Base-by-base conservation (phyloP, 2,329 filamentous ascomycete genomes). In the Penicillium sp. region DNA sequence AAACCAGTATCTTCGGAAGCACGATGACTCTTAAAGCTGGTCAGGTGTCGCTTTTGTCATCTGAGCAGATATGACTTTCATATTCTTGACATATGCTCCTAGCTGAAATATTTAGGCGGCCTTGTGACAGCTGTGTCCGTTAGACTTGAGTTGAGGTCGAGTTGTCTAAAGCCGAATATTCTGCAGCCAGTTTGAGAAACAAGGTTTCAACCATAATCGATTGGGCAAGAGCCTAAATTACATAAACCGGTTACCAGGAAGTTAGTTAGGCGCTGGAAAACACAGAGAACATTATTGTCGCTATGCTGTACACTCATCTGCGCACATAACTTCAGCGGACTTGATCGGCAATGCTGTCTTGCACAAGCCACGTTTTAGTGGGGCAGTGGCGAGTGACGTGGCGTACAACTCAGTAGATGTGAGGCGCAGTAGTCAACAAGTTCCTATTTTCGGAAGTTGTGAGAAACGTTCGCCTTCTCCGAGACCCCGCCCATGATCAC, bases 381-480 rank as follows among this genome's bases (percentile, higher is more conserved):
- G 61, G 35, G n/a, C 35, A 25, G 42, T 62, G 60, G 62, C 62
- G 55, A 61, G 61, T 61, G 61, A 62, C 57, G 62, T 64, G 62
- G 62, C 57, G 57, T 49, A 35, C 52, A 55, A 55, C 39, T 35
- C 42, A 53, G 55, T 25, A 1, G 17, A 5, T 22, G 4, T 58
- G 57, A 50, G 51, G 45, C 57, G 55, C 59, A 63, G 56, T 51
- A 55, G 41, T 53, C 42, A 51, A 58, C 58, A 60, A 20, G 54
- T 48, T 56, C 20, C 61, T 63, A 60, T 58, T 55, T 60, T 59
- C 37, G 49, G 58, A 60, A 45, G n/a, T 6, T 49, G 48, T 7
- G 37, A 41, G 38, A 37, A 51, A 38, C 38, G 38, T 39, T 51
- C 54, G 28, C 47, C 47, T 20, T 51, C 54, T 51, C 47, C 47